phyloP scores from a whole-genome alignment of 129 eudicot genomes.

The Deinandra increscens region DNA sequence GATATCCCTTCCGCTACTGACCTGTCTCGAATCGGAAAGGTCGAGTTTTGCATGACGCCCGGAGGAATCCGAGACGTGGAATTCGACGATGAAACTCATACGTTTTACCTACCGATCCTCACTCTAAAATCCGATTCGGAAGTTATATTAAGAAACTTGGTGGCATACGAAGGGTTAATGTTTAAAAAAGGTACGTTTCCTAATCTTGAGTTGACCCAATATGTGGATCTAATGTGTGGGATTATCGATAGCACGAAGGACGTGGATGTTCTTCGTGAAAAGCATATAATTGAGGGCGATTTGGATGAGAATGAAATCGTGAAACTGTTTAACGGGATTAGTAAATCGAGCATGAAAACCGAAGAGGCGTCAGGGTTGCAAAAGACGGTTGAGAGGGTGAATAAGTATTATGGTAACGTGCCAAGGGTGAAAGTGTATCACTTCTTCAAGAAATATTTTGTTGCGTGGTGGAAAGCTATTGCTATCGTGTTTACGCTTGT shows the following conservation, averaged over 20 bases:
- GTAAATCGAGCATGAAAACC: conserved; percentile 24
- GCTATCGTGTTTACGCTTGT: conserved; percentile 30
- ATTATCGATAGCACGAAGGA: conserved; percentile 35
- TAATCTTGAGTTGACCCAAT: conserved; percentile 35
- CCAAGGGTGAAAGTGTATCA: conserved; percentile 34
- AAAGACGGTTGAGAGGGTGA: conserved; percentile 31
- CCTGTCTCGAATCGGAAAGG: conserved; percentile 29
- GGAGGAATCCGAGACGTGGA: conserved; percentile 43
- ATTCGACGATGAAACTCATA: conserved; percentile 31
- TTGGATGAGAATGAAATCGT: conserved; percentile 31
- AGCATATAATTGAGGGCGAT: conserved; percentile 36
- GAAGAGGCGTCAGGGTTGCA: conserved; percentile 31
- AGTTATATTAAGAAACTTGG: conserved; percentile 34
- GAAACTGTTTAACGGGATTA: conserved; percentile 34
- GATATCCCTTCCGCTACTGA: conserved; percentile 49
- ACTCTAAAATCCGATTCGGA: conserved; percentile 26
- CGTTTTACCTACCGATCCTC: conserved; percentile 42
- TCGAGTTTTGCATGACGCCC: conserved; percentile 36
- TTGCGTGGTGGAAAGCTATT: conserved; percentile 36
- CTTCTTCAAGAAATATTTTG: conserved; percentile 34
- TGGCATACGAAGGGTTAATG: conserved; percentile 38
- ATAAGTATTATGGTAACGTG: conserved; percentile 34
- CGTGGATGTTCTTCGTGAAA: conserved; percentile 32
- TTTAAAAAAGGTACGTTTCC: conserved; percentile 16
- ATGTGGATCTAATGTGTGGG: conserved; percentile 45